phyloP scores from a whole-genome alignment of 1,284 basidiomycete genomes.

The Tylopilus microsporus region DNA sequence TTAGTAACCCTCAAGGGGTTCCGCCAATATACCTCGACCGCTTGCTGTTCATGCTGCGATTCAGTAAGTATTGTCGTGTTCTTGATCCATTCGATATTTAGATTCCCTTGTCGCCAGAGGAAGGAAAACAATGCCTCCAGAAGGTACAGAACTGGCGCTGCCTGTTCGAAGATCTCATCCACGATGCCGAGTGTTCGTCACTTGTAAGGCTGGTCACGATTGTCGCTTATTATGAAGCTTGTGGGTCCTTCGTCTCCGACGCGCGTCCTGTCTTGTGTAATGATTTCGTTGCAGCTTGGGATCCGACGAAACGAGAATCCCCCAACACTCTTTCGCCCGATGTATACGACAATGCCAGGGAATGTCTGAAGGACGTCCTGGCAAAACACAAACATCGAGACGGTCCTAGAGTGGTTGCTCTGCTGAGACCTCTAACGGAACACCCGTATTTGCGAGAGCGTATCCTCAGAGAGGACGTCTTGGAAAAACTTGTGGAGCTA shows the following conservation, averaged over 20 bases:
- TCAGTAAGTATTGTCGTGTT: conserved; percentile 10
- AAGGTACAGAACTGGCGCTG: conserved; percentile 10
- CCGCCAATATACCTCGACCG: conserved; percentile 25
- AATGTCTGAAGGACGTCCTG: conserved; percentile 12
- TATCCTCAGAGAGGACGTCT: conserved; percentile 17
- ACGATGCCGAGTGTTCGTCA: background rate
- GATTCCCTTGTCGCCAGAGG: conserved; percentile 9
- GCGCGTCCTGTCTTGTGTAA: background rate
- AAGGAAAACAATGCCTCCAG: conserved; percentile 22
- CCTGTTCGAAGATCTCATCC: conserved; percentile 13
- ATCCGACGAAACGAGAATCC: background rate
- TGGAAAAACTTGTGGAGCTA: conserved; percentile 14
- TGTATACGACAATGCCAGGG: conserved; percentile 8
- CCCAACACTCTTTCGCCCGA: background rate
- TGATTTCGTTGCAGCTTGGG: conserved; percentile 8
- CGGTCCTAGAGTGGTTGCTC: conserved; percentile 17
- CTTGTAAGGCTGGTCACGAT: conserved; percentile 22
- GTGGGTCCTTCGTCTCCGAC: conserved; percentile 8
- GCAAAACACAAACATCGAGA: conserved; percentile 14
- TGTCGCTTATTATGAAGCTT: conserved; percentile 26
- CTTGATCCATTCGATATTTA: background rate
- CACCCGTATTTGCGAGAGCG: conserved; percentile 12
- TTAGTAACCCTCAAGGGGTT: conserved; percentile 14
- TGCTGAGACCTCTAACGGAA: conserved; percentile 6
- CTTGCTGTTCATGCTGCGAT: conserved; percentile 29